These are phyloP conservation scores for Stachybotrys echinatus DNA, from an alignment of 2,329 filamentous ascomycete genomes.

Conservation along the genomic window DNA sequence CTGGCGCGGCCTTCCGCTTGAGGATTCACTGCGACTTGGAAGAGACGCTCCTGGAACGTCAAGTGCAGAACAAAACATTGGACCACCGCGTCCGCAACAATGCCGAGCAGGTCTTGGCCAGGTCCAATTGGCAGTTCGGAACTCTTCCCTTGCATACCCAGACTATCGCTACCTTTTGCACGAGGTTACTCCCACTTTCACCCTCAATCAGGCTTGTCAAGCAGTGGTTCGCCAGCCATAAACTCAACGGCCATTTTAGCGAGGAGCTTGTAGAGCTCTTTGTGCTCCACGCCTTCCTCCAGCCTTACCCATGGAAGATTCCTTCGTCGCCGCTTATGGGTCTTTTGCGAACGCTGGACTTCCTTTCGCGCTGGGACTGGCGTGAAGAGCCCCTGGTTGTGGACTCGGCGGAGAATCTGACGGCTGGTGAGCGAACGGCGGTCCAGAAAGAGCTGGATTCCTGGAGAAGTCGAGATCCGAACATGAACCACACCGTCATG, in stretches of 20 bases:
- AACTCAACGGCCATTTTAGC: slow-evolving; percentile 69
- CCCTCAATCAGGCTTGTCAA: slow-evolving; percentile 80
- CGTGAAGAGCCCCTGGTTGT: slow-evolving; percentile 74
- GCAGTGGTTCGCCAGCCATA: slow-evolving; percentile 82
- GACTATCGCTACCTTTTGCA: slow-evolving; percentile 73
- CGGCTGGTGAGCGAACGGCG: slow-evolving; percentile 51
- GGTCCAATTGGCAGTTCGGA: slow-evolving; percentile 66
- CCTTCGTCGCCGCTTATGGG: slow-evolving; percentile 75
- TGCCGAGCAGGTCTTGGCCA: slow-evolving; percentile 62
- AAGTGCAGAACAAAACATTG: slow-evolving; percentile 66
- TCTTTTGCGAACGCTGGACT: slow-evolving; percentile 73
- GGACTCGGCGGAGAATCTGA: slow-evolving; percentile 61
- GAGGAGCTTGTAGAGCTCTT: slow-evolving; percentile 83
- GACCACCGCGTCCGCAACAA: slow-evolving; percentile 63
- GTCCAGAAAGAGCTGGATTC: slow-evolving; percentile 71
- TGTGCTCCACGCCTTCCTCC: slow-evolving; percentile 70
- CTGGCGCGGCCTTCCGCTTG: slow-evolving; percentile 71
- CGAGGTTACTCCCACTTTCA: slow-evolving; percentile 73
- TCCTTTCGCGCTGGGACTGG: slow-evolving; percentile 91
- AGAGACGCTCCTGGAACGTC: slow-evolving; percentile 71
- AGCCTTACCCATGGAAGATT: slow-evolving; percentile 72
- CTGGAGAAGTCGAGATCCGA: slow-evolving; percentile 84
- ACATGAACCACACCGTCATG: slow-evolving; percentile 76
- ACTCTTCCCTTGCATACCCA: slow-evolving; percentile 76
- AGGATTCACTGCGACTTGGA: slow-evolving; percentile 89